A percentile compares a stretch with the other conserved stretches of the same genome.
Conservation (phyloP, 805 yeast species). For the Kodamaea sagamina region DNA sequence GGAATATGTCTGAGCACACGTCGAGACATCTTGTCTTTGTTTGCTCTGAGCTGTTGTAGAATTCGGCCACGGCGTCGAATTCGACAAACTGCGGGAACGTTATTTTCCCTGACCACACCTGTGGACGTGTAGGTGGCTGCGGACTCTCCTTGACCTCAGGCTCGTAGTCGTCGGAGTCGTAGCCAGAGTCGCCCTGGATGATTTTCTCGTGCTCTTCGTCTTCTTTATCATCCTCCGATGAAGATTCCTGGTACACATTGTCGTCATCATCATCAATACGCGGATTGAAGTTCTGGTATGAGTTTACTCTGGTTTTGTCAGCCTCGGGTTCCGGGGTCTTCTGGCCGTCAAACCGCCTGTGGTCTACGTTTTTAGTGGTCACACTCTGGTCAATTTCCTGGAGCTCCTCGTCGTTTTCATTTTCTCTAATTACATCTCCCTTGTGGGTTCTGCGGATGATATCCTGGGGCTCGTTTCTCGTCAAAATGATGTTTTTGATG, state of each 20-base stretch:
- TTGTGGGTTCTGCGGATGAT: constrained; percentile 79
- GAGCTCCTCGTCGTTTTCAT: constrained; percentile 23
- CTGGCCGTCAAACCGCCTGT: constrained; percentile 28
- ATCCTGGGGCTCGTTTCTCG: constrained; percentile 54
- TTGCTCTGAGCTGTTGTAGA: constrained; percentile 35
- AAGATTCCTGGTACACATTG: constrained; percentile 14
- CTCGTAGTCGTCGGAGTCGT: not conserved
- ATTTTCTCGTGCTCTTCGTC: constrained; percentile 10
- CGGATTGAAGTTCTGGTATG: constrained; percentile 24
- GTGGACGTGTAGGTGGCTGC: constrained; percentile 2
- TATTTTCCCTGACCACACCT: constrained; percentile 51
- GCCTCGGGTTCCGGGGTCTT: constrained; percentile 1
- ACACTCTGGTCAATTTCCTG: constrained; percentile 31
- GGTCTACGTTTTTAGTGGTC: constrained; percentile 38
- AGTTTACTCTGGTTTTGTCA: not conserved
- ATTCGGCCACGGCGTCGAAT: constrained; percentile 41
- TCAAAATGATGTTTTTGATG: constrained; percentile 67
- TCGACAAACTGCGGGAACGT: constrained; percentile 51
- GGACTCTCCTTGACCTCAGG: not conserved
- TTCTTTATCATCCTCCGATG: constrained; percentile 3
- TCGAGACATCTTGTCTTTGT: constrained; percentile 27
- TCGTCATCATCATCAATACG: constrained; percentile 28
- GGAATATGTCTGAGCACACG: constrained; percentile 32
- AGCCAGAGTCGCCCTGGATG: not conserved
- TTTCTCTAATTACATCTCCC: constrained; percentile 81